Evolutionary conservation across 768 basidiomycete genomes (phyloP).

Genomic region (Tulasnella sp.): DNA sequence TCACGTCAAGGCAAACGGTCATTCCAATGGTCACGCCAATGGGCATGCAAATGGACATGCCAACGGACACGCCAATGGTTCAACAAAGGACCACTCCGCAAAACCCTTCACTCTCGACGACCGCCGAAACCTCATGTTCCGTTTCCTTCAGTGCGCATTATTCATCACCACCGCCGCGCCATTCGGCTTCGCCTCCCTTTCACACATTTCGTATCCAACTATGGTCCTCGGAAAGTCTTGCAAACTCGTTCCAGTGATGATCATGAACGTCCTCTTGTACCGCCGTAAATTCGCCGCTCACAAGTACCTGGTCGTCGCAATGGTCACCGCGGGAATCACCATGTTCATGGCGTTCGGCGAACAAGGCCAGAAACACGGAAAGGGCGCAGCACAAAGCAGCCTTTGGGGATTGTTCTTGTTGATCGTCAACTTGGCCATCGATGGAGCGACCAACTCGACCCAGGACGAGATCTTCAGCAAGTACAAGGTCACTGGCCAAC

Average conservation of each 20-base stretch:
- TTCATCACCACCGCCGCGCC: constrained; percentile 89
- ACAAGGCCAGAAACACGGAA: constrained; percentile 37
- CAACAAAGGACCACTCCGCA: constrained; percentile 30
- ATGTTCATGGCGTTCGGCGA: constrained; percentile 87
- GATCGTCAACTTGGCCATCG: constrained; percentile 82
- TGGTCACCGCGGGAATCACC: constrained; percentile 87
- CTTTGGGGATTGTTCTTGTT: constrained; percentile 38
- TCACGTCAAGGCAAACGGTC: constrained; percentile 30
- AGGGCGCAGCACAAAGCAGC: constrained; percentile 39
- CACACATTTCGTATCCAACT: constrained; percentile 95
- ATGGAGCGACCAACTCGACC: constrained; percentile 90
- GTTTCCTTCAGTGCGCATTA: constrained; percentile 75
- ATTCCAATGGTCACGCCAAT: constrained; percentile 33
- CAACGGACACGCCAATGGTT: constrained; percentile 25
- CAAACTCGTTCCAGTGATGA: constrained; percentile 96
- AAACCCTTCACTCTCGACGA: constrained; percentile 30
- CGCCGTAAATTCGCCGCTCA: constrained; percentile 85
- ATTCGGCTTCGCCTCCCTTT: constrained; percentile 90
- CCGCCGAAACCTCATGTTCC: constrained; percentile 43
- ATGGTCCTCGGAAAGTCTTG: constrained; percentile 99
- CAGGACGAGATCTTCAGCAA: constrained; percentile 92
- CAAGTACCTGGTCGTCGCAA: constrained; percentile 91
- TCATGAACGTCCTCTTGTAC: constrained; percentile 95
- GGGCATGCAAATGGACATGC: constrained; percentile 31
- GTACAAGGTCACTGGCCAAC: constrained; percentile 73